A percentile compares a stretch with the other conserved stretches of the same genome.
Evolutionary conservation across 2,329 filamentous ascomycete genomes (phyloP).

Genomic region (Chrysoporthe cubensis): DNA sequence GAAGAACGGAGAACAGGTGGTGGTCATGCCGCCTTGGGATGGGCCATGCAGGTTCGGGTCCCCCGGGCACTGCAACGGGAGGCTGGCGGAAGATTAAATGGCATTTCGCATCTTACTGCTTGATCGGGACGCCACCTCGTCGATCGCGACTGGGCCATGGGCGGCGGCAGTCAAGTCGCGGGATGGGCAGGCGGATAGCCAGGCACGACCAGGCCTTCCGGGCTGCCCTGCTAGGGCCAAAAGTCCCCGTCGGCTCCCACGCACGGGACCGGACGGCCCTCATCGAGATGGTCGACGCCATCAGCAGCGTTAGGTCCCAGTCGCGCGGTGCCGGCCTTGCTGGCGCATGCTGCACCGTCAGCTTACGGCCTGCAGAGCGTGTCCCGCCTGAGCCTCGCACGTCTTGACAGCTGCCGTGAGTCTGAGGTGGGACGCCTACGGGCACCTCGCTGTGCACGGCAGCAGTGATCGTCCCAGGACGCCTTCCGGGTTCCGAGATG

Average conservation of each 20-base stretch:
- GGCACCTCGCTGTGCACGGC: too few species aligned
- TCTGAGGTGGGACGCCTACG: too few species aligned
- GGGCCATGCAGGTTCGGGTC: too few species aligned
- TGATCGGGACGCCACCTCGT: background rate
- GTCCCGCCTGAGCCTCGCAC: background rate
- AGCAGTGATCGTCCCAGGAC: too few species aligned
- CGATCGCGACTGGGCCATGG: background rate
- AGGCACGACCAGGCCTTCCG: background rate
- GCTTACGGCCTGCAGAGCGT: background rate
- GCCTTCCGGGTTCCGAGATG: too few species aligned
- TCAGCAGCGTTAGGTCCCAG: background rate
- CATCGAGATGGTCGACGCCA: background rate
- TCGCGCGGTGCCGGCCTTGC: background rate
- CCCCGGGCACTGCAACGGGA: background rate
- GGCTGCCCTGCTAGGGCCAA: background rate
- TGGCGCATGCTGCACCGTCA: slow-evolving; percentile 14
- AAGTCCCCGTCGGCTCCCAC: background rate
- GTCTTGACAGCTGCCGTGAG: too few species aligned
- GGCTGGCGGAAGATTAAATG: background rate
- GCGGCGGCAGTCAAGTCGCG: background rate
- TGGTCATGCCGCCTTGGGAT: background rate
- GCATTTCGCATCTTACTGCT: background rate
- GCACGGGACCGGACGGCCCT: background rate
- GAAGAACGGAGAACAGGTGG: background rate
- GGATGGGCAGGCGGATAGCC: background rate